phyloP scores from a whole-genome alignment of 2,329 filamentous ascomycete genomes.

The Microdochium trichocladiopsis region DNA sequence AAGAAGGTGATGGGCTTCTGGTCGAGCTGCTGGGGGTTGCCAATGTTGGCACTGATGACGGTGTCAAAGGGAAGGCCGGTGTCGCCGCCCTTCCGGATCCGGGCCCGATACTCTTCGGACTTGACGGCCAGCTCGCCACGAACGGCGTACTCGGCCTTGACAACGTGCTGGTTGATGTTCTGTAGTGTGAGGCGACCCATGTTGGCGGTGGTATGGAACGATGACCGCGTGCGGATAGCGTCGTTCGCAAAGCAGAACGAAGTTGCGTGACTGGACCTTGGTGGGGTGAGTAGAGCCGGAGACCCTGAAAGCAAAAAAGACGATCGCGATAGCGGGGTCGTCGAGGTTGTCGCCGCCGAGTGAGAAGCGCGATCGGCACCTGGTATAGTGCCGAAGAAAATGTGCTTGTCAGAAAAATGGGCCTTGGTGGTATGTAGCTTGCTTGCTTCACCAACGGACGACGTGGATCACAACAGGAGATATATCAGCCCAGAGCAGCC shows the following conservation, averaged over 20 bases:
- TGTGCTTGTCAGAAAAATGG: not conserved
- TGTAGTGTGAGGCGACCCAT: conserved; percentile 57
- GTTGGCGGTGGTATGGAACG: conserved; percentile 1
- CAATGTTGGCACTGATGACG: conserved; percentile 96
- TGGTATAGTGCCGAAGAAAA: not conserved
- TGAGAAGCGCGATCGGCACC: not conserved
- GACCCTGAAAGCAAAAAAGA: not conserved
- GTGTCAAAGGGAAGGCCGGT: conserved; percentile 71
- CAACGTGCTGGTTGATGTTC: conserved; percentile 90
- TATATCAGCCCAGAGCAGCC: not conserved
- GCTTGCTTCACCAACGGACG: not conserved
- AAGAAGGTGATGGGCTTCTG: conserved; percentile 99
- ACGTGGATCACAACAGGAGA: not conserved
- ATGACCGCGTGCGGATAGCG: not conserved
- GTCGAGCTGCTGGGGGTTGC: conserved; percentile 97
- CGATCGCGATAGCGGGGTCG: not conserved
- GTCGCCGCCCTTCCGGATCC: conserved; percentile 52
- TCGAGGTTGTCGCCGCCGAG: not conserved
- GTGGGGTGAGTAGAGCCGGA: not conserved
- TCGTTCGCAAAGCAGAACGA: not conserved
- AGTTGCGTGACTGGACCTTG: not conserved
- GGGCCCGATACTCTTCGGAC: conserved; percentile 82
- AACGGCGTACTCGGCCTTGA: conserved; percentile 88
- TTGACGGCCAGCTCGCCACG: conserved; percentile 91
- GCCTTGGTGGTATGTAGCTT: not conserved